phyloP scores from a whole-genome alignment of 495 filamentous ascomycete species.

The Cercophora samala region DNA sequence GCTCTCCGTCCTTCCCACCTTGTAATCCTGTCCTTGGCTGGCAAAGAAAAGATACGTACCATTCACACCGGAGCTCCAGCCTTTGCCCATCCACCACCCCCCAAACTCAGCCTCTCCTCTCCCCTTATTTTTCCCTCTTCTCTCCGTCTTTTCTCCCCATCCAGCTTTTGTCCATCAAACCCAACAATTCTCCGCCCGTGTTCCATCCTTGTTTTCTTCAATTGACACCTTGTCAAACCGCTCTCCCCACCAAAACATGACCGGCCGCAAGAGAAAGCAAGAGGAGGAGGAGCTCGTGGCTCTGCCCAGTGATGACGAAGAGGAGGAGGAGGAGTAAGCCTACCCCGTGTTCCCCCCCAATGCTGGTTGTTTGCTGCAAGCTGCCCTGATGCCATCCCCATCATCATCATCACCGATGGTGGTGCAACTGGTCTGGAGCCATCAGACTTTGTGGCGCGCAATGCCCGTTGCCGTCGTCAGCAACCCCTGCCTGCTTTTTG shows the following conservation, averaged over 20 bases:
- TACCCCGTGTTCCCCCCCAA: background rate
- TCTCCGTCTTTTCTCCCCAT: slow-evolving; percentile 21
- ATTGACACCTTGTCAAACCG: slow-evolving; percentile 19
- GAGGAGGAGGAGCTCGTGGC: slow-evolving; percentile 54
- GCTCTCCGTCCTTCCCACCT: slow-evolving; percentile 29
- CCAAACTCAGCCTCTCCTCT: slow-evolving; percentile 32
- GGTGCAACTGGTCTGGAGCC: slow-evolving; percentile 24
- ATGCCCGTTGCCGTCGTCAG: background rate
- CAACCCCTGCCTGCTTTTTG: background rate
- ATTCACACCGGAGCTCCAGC: slow-evolving; percentile 30
- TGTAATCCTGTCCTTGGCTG: slow-evolving; percentile 24
- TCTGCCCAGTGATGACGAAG: slow-evolving; percentile 44
- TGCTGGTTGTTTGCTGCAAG: slow-evolving; percentile 20
- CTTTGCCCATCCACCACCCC: slow-evolving; percentile 38
- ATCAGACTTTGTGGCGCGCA: slow-evolving; percentile 21
- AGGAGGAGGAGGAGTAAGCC: slow-evolving; percentile 55
- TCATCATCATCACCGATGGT: slow-evolving; percentile 12
- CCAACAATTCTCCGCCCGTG: slow-evolving; percentile 24
- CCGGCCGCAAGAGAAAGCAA: slow-evolving; percentile 47
- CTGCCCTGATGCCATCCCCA: slow-evolving; percentile 12
- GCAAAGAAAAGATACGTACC: slow-evolving; percentile 28
- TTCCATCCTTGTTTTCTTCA: slow-evolving; percentile 10
- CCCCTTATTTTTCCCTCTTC: slow-evolving; percentile 29
- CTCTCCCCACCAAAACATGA: slow-evolving; percentile 36
- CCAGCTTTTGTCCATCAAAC: slow-evolving; percentile 20